Evolutionary conservation across 140 eudicot species (phyloP).

Genomic region (Erigeron philadelphicus): DNA sequence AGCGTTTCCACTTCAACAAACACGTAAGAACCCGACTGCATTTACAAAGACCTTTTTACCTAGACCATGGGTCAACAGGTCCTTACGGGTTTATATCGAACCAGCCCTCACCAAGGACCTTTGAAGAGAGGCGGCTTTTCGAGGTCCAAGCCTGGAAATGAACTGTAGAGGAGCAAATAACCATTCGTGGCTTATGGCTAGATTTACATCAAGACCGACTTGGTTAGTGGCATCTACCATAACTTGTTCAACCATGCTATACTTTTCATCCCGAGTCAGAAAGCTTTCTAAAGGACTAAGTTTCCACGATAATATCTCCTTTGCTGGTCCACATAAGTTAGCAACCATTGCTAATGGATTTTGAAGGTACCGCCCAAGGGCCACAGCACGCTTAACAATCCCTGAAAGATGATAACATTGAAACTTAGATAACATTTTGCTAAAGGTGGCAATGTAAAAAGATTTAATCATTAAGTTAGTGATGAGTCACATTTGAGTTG

Average conservation of each 20-base stretch:
- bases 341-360: conserved; percentile 94
- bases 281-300: conserved; percentile 67
- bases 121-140: conserved; percentile 86
- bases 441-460: not conserved
- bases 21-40: conserved; percentile 91
- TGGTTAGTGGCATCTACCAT: conserved; percentile 96
- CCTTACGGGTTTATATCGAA: conserved; percentile 74
- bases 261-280: conserved; percentile 88
- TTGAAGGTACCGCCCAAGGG: conserved; percentile 90
- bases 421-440: not conserved
- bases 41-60: conserved; percentile 87
- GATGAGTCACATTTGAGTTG: not conserved
- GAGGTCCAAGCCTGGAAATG: conserved; percentile 92
- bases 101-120: conserved; percentile 76
- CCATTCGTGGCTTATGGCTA: conserved; percentile 96
- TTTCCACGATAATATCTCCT: conserved; percentile 92
- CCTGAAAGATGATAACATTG: conserved; percentile 26
- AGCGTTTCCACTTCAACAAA: conserved; percentile 77
- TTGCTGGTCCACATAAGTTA: conserved; percentile 79
- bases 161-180: conserved; percentile 84
- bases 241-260: conserved; percentile 82
- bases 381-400: conserved; percentile 94
- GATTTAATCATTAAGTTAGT: not conserved
- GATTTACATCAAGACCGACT: conserved; percentile 85
- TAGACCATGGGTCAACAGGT: conserved; percentile 70